Base-by-base conservation (phyloP, 2,329 filamentous ascomycete species). In the Alternaria postmessia region DNA sequence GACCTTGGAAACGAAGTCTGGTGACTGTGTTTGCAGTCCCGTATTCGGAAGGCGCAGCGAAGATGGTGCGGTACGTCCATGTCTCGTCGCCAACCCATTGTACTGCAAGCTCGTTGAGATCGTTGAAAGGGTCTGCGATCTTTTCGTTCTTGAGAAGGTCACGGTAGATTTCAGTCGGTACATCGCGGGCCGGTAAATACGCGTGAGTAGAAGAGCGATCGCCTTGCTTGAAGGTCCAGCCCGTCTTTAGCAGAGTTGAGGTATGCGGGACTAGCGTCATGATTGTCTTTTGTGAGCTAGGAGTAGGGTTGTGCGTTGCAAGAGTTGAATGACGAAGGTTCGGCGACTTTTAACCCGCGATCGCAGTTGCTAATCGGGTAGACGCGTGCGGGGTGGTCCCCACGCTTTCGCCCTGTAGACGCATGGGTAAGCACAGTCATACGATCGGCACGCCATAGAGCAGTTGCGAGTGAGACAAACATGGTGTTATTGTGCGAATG, bases 1-100 rank as follows among this genome's bases (percentile, higher is more conserved):
- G 81, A 0, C 88, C 88, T 64, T 88, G 83, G 55, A 90, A 88
- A 5, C 86, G 84, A 6, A 90, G 77, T 14, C 85, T 81, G 9
- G 80, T 68, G 18, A 72, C 68, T 30, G 73, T 59, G 22, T 70
- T 62, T 2, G 67, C 54, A 24, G 54, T 32, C 14, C 57, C 53
- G n/a, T 79, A 55, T 1, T 67, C 34, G 5, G 79, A 76, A 14
- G 83, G 69, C 16, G 67, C 70, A 44, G 76, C 72, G 61, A 67
- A 67, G 1, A 24, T 58, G 11, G 57, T 63, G 7, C 69, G 75
- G 69, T 84, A 84, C 18, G 76, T 80, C 82, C 82, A 84, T 16
- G 75, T 71, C 61, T 80, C 76, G 57, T 84, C 80, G 28, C 75
- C 81, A 18, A 84, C 81, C 82, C 82, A 84, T 70, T 83, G 78